Evolutionary conservation across 2,329 filamentous ascomycete species (phyloP).

Genomic region (Aulographum hederae): DNA sequence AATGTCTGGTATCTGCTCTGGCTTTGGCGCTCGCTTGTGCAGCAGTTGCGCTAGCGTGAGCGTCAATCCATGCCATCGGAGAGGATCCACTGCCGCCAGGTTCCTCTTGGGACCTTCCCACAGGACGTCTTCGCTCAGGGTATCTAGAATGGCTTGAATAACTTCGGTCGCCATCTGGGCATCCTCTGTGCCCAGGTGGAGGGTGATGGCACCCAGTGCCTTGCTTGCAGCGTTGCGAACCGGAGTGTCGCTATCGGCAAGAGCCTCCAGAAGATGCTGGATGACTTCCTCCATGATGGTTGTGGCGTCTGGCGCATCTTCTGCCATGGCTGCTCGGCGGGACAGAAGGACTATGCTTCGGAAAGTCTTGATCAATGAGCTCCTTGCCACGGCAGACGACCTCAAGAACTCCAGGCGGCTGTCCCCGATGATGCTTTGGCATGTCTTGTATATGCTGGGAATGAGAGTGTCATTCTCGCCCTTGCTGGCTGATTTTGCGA

Average conservation of each 20-base stretch:
- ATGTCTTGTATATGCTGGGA: constrained; percentile 43
- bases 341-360: constrained; percentile 53
- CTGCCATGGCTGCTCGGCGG: constrained; percentile 23
- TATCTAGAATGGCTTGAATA: constrained; percentile 66
- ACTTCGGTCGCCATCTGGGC: constrained; percentile 70
- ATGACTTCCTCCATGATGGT: constrained; percentile 55
- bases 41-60: constrained; percentile 74
- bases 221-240: constrained; percentile 86
- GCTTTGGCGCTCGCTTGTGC: constrained; percentile 66
- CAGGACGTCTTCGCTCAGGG: constrained; percentile 43
- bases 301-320: constrained; percentile 16
- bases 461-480: constrained; percentile 56
- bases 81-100: constrained; percentile 56
- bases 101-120: constrained; percentile 35
- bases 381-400: constrained; percentile 63
- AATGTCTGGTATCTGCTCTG: constrained; percentile 50
- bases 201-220: constrained; percentile 68
- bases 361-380: constrained; percentile 69
- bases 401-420: constrained; percentile 37
- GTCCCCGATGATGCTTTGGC: constrained; percentile 38
- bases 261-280: constrained; percentile 56
- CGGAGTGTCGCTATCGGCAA: constrained; percentile 79
- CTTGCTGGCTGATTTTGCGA: constrained; percentile 53
- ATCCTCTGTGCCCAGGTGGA: constrained; percentile 66
- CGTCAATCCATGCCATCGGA: constrained; percentile 85